Base-by-base conservation (phyloP, 768 basidiomycete species). In the Hericium alpestre region DNA sequence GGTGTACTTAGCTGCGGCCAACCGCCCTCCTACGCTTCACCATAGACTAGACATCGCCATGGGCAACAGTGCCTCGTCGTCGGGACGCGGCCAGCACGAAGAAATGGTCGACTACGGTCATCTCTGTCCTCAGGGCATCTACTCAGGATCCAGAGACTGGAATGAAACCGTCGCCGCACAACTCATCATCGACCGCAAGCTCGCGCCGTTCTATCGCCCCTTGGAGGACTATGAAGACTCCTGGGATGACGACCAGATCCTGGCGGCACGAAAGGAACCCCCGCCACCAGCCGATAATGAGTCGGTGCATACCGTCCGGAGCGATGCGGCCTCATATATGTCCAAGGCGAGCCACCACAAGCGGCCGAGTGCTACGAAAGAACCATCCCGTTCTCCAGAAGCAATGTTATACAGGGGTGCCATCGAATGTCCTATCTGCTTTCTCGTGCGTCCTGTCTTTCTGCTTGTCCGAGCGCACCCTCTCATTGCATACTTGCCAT, bases 371-470 rank as follows among this genome's bases (percentile, higher is more conserved):
- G 60, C 72, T 41, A 69, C 75, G 59, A 93, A 87, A 72, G 89
- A 92, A 53, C 77, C 80, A 18, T 72, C 74, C 6, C 84, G 79
- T 61, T 69, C 62, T 61, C 80, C 84, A 56, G 93, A 94, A 67
- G 90, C 86, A 43, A 79, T 83, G 58, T 76, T 94, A 38, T 97
- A 95, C 72, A 74, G 82, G 59, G 84, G 84, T 27, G 91, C 93
- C 16, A 76, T 86, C 16, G 96, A 99, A 69, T 99, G 96, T 75
- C 96, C 96, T 22, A 96, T 99, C 59, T 99, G 94, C 73, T 97
- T 98, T 73, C 78, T 98, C 71, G 95, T 90, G 65, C 68, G 86
- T 82, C 57, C 61, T 52, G 16, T 40, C 40, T 64, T 61, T 61
- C 58, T 47, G 18, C 51, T 57, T 55, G 27, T 65, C 25, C 53